These are phyloP conservation scores for Cladosporium austrohemisphaericum DNA, from an alignment of 2,329 filamentous ascomycete genomes.

Conservation along the genomic window DNA sequence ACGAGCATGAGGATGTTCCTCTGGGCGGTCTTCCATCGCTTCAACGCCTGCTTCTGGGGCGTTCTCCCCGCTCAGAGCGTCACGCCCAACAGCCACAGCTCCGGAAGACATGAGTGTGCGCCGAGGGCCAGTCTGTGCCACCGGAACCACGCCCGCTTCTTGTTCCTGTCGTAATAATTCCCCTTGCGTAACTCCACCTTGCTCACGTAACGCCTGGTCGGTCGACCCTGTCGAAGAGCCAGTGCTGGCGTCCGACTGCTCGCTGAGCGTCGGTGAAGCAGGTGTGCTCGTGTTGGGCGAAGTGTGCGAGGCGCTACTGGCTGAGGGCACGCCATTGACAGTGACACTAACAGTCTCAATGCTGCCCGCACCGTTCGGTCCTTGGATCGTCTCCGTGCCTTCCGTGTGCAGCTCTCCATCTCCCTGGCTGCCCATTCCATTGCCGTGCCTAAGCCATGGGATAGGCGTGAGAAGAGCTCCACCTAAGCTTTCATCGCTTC, in stretches of 20 bases:
- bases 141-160: slow-evolving; percentile 72
- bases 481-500: slow-evolving; percentile 83
- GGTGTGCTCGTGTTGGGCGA: slow-evolving; percentile 23
- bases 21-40: slow-evolving; percentile 41
- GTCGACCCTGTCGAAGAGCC: slow-evolving; percentile 32
- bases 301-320: slow-evolving; percentile 21
- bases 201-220: slow-evolving; percentile 34
- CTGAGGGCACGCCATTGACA: slow-evolving; percentile 56
- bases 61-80: slow-evolving; percentile 27
- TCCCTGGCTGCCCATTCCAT: slow-evolving; percentile 25
- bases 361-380: slow-evolving; percentile 72
- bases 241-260: slow-evolving; percentile 35
- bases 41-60: slow-evolving; percentile 23
- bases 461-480: slow-evolving; percentile 92
- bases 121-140: slow-evolving; percentile 49
- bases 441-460: slow-evolving; percentile 64
- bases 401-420: slow-evolving; percentile 62
- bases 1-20: slow-evolving; percentile 69
- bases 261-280: slow-evolving; percentile 28
- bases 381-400: slow-evolving; percentile 75
- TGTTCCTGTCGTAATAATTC: slow-evolving; percentile 85
- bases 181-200: slow-evolving; percentile 69
- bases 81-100: slow-evolving; percentile 20
- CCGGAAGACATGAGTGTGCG: slow-evolving; percentile 22
- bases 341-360: slow-evolving; percentile 78